A percentile compares a stretch with the other conserved stretches of the same genome.
Conservation (phyloP, 768 basidiomycete genomes). For the Mycena floridula region DNA sequence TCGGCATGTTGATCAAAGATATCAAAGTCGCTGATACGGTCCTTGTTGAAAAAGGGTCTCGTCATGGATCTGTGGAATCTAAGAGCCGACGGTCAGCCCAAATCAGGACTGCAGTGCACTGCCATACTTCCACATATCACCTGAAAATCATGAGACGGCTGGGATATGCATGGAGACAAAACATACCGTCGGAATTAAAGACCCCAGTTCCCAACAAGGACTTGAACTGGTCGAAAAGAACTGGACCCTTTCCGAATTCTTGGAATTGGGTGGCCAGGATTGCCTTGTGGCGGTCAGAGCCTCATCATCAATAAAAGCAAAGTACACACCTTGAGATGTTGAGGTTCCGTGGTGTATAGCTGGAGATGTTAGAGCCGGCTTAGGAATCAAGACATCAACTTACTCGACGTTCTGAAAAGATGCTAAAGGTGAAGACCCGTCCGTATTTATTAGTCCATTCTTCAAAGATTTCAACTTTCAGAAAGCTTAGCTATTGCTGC, state of each 20-base stretch:
- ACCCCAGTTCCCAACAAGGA: slow-evolving; percentile 49
- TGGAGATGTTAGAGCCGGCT: too few species aligned
- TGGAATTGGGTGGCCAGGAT: slow-evolving; percentile 43
- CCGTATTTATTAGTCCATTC: too few species aligned
- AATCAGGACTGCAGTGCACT: not conserved
- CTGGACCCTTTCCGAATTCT: slow-evolving; percentile 36
- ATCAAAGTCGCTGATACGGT: slow-evolving; percentile 56
- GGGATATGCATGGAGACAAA: slow-evolving; percentile 1
- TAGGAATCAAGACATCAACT: too few species aligned
- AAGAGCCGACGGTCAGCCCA: not conserved
- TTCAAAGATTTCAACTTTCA: too few species aligned
- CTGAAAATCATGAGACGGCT: slow-evolving; percentile 19
- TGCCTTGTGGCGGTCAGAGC: slow-evolving; percentile 18
- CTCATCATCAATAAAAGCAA: not conserved
- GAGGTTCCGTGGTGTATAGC: slow-evolving; percentile 39
- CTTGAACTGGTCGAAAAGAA: slow-evolving; percentile 14
- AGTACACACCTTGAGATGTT: slow-evolving; percentile 35
- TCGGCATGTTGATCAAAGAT: slow-evolving; percentile 52
- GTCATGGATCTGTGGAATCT: slow-evolving; percentile 65
- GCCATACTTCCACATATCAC: slow-evolving; percentile 66
- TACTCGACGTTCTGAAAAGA: too few species aligned
- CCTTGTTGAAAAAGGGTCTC: slow-evolving; percentile 63
- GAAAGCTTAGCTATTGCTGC: too few species aligned
- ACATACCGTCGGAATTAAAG: slow-evolving; percentile 53
- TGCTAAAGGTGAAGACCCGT: too few species aligned